These are phyloP conservation scores for Tetrapisispora taiwanensis DNA, from an alignment of 805 yeast genomes.

Conservation along the genomic window DNA sequence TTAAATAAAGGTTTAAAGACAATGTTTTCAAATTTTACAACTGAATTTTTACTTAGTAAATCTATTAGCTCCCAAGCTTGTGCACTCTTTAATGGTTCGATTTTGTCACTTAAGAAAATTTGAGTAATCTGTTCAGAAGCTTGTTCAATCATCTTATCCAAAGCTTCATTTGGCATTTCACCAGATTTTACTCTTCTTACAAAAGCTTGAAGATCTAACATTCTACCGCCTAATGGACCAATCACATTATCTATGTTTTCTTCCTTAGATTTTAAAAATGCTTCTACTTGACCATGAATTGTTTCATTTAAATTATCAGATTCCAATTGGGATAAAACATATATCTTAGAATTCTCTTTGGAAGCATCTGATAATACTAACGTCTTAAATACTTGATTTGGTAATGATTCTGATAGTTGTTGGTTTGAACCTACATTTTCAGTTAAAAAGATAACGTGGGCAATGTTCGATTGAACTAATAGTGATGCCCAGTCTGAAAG, in stretches of 20 bases:
- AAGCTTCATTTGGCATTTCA: conserved; percentile 68
- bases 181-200: conserved; percentile 83
- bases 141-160: conserved; percentile 70
- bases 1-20: conserved; percentile 51
- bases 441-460: conserved; percentile 83
- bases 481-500: conserved; percentile 85
- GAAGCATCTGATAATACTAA: conserved; percentile 76
- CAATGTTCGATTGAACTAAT: conserved; percentile 64
- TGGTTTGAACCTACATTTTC: conserved; percentile 74
- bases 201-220: conserved; percentile 86
- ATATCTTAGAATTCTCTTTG: conserved; percentile 53
- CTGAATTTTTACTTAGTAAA: conserved; percentile 41
- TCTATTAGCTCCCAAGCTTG: conserved; percentile 85
- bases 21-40: conserved; percentile 41
- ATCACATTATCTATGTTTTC: conserved; percentile 44
- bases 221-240: conserved; percentile 84
- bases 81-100: conserved; percentile 53
- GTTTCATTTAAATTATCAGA: conserved; percentile 11
- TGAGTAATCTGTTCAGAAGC: conserved; percentile 84
- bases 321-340: conserved; percentile 47
- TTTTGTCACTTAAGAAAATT: conserved; percentile 46
- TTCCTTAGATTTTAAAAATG: conserved; percentile 13
- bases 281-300: background rate
- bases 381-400: conserved; percentile 76
- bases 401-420: conserved; percentile 59